Conservation (phyloP, 306 rosid genomes). For the Medicago ruthenica region DNA sequence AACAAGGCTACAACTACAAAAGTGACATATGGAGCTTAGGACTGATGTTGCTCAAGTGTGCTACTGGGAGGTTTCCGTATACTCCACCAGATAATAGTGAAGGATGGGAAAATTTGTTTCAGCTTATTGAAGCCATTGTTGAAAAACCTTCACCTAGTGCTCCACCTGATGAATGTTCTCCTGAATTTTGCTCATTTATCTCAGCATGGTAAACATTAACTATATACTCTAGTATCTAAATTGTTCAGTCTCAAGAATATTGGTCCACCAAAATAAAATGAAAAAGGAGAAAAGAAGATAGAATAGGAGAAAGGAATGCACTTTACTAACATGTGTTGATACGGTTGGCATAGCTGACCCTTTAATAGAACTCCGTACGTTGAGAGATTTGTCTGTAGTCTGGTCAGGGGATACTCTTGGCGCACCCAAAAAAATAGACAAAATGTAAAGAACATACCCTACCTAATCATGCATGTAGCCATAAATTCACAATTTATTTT, state of each 20-base stretch:
- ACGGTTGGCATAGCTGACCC: no score
- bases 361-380: no score
- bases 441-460: no score
- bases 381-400: no score
- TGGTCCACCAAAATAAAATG: no score
- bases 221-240: constrained; percentile 22
- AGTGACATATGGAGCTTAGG: constrained; percentile 99
- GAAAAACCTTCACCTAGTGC: constrained; percentile 81
- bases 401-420: no score
- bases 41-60: constrained; percentile 82
- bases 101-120: constrained; percentile 78
- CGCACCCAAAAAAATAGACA: no score
- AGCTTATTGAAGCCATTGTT: constrained; percentile 83
- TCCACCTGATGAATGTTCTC: constrained; percentile 80
- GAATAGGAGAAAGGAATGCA: no score
- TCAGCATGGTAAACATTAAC: constrained; percentile 76
- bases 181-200: constrained; percentile 82
- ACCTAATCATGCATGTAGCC: no score
- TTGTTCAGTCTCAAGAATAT: constrained; percentile 11
- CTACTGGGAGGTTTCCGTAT: constrained; percentile 91
- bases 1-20: constrained; percentile 63
- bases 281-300: no score
- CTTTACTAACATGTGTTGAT: no score
- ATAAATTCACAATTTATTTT: no score
- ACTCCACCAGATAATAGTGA: constrained; percentile 73